Evolutionary conservation across 73 alveolate species (phyloP).

Genomic region (Tetrahymena borealis): DNA sequence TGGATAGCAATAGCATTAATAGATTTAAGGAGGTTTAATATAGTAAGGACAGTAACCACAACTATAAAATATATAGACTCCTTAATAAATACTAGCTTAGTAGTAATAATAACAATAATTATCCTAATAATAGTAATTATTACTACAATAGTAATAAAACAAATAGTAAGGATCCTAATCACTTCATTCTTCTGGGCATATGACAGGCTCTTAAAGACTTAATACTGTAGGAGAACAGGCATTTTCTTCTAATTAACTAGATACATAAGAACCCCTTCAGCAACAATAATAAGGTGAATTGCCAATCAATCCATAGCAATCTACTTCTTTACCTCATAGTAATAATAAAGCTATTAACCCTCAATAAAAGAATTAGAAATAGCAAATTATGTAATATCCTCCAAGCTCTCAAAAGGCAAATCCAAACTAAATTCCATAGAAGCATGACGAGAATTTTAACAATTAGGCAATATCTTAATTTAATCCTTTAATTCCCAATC

Average conservation of each 20-base stretch:
- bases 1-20: no score
- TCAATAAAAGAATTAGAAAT: no score
- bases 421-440: no score
- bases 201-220: not conserved
- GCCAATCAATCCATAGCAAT: no score
- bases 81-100: not conserved
- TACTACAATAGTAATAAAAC: not conserved
- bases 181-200: not conserved
- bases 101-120: not conserved
- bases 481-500: no score
- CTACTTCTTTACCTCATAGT: no score
- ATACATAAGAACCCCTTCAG: not conserved
- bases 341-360: no score
- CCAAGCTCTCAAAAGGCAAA: no score
- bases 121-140: not conserved
- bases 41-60: not conserved
- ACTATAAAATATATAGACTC: not conserved
- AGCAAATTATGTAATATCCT: no score
- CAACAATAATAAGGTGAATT: not conserved
- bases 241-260: not conserved
- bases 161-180: not conserved
- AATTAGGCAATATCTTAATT: no score
- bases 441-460: no score
- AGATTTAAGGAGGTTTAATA: no score
- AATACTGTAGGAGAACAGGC: not conserved